Percentiles rank a stretch among this genome's conserved stretches.
phyloP scores from a whole-genome alignment of 257 asterid species.

The Vinca minor region DNA sequence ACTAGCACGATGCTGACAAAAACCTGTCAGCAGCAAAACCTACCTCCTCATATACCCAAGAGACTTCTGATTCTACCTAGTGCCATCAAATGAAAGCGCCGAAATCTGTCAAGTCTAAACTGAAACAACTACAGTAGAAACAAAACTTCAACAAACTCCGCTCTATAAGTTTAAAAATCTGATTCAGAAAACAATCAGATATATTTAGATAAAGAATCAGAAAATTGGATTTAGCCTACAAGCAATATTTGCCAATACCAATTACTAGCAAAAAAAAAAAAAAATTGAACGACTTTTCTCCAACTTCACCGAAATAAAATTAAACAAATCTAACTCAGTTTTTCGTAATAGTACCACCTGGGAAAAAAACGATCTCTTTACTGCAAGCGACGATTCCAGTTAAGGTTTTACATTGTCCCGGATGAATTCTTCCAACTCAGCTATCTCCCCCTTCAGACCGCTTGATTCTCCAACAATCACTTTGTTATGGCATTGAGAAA shows the following conservation, averaged over 20 bases:
- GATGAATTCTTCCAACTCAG: constrained; percentile 65
- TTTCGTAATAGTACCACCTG: neutral
- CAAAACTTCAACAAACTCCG: too few relatives aligned
- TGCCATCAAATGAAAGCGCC: too few relatives aligned
- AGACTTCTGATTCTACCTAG: too few relatives aligned
- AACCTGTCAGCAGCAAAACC: too few relatives aligned
- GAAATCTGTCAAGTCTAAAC: too few relatives aligned
- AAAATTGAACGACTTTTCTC: neutral
- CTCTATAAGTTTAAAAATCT: too few relatives aligned
- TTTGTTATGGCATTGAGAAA: constrained; percentile 69
- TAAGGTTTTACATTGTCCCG: constrained; percentile 53
- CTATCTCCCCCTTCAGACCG: constrained; percentile 53
- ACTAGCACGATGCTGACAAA: too few relatives aligned
- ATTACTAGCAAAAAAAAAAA: too few relatives aligned
- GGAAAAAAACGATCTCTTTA: neutral
- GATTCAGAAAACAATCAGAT: too few relatives aligned
- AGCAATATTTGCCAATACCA: neutral
- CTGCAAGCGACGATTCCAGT: neutral
- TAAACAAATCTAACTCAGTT: neutral
- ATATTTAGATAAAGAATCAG: too few relatives aligned
- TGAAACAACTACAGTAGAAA: too few relatives aligned
- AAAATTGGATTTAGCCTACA: neutral
- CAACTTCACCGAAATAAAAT: neutral
- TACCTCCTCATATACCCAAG: too few relatives aligned
- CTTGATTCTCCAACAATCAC: constrained; percentile 67